Evolutionary conservation across 495 filamentous ascomycete species (phyloP).

Genomic region (Mytilinidion resinicola): DNA sequence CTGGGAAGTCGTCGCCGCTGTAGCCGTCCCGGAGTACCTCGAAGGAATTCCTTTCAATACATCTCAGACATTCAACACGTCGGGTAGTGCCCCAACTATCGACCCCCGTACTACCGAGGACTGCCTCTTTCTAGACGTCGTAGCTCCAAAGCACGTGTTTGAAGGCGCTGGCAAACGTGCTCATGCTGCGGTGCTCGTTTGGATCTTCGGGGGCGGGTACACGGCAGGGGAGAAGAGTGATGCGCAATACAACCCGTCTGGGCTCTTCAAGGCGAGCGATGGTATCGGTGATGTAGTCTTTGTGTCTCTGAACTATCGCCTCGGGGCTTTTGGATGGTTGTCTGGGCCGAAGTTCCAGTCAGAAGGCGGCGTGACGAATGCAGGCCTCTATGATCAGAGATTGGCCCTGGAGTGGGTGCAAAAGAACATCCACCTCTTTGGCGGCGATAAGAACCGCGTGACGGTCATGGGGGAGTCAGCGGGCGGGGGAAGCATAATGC

Average conservation of each 20-base stretch:
- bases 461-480: conserved; percentile 65
- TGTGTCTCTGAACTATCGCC: conserved; percentile 34
- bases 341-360: conserved; percentile 38
- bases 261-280: conserved; percentile 20
- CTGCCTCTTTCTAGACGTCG: conserved; percentile 50
- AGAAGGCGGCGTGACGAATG: conserved; percentile 52
- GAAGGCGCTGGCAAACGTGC: conserved; percentile 15
- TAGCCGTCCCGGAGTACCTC: conserved; percentile 37
- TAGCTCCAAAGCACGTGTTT: conserved; percentile 30
- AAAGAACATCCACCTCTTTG: conserved; percentile 59
- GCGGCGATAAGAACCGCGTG: conserved; percentile 56
- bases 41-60: conserved; percentile 32
- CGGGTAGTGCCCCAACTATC: conserved; percentile 12
- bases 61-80: conserved; percentile 25
- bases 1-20: conserved; percentile 37
- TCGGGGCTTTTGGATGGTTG: conserved; percentile 62
- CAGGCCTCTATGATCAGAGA: conserved; percentile 59
- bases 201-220: conserved; percentile 36
- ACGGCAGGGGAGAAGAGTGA: conserved; percentile 26
- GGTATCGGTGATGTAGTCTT: conserved; percentile 26
- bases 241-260: conserved; percentile 26
- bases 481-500: conserved; percentile 60
- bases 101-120: conserved; percentile 51
- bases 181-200: conserved; percentile 34
- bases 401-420: conserved; percentile 69